Evolutionary conservation across 2,329 filamentous ascomycete species (phyloP).

Genomic region (Microdochium paspali): DNA sequence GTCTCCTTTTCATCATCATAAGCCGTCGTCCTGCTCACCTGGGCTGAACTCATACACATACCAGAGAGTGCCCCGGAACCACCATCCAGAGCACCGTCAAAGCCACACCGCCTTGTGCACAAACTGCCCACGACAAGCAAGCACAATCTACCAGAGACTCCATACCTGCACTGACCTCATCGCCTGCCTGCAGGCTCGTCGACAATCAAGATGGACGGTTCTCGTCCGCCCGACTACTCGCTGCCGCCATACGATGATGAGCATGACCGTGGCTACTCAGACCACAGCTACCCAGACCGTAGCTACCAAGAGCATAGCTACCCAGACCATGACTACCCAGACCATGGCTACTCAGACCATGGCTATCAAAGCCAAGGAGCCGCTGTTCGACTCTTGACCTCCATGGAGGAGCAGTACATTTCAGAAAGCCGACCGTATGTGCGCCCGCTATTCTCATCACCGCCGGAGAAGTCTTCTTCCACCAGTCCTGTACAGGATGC

Average conservation of each 20-base stretch:
- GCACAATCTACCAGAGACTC: not conserved
- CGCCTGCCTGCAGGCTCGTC: not conserved
- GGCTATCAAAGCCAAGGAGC: constrained; percentile 36
- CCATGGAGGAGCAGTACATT: constrained; percentile 46
- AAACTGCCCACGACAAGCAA: not conserved
- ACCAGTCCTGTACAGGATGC: constrained; percentile 7
- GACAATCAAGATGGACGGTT: constrained; percentile 36
- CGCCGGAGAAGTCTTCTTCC: no score
- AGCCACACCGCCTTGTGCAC: not conserved
- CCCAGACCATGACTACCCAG: no score
- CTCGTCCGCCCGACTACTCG: constrained; percentile 47
- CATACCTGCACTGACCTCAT: not conserved
- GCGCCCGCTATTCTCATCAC: constrained; percentile 14
- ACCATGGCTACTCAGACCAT: constrained; percentile 33
- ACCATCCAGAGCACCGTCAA: not conserved
- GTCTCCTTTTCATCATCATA: not conserved
- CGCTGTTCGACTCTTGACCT: constrained; percentile 52
- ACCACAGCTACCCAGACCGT: no score
- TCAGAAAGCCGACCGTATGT: constrained; percentile 46
- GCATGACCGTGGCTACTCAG: constrained; percentile 30
- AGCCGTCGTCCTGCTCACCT: not conserved
- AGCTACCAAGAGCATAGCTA: no score
- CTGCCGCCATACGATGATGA: constrained; percentile 49
- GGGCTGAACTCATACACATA: not conserved
- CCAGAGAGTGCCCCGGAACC: not conserved